A percentile compares a stretch with the other conserved stretches of the same genome.
Evolutionary conservation across 1,284 basidiomycete genomes (phyloP).

Genomic region (Rhodotorula sp.): DNA sequence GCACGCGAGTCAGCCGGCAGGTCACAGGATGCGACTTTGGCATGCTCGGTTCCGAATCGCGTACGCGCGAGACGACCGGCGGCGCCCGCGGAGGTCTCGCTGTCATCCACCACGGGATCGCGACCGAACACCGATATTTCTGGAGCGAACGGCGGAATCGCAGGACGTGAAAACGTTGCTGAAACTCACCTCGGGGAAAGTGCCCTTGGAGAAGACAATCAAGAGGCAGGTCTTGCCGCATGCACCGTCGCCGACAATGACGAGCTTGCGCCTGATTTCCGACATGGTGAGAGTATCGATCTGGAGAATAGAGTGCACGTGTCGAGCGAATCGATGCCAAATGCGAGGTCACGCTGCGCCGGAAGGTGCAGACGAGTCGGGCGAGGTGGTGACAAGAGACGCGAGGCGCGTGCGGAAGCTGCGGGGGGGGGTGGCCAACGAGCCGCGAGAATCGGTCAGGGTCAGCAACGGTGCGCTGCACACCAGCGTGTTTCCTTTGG

Average conservation of each 20-base stretch:
- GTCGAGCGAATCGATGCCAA: not conserved
- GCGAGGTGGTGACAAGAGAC: not conserved
- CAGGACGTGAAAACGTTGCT: not conserved
- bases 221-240: conserved; percentile 77
- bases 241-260: conserved; percentile 46
- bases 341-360: conserved; percentile 1
- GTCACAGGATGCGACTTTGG: not conserved
- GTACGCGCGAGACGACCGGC: too few relatives aligned
- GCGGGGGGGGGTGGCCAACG: too few relatives aligned
- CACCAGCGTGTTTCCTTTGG: too few relatives aligned
- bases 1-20: conserved; percentile 1
- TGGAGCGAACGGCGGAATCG: not conserved
- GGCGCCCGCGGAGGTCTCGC: too few relatives aligned
- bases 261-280: conserved; percentile 45
- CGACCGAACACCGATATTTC: too few relatives aligned
- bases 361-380: not conserved
- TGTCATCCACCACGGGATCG: too few relatives aligned
- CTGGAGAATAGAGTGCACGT: not conserved
- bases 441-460: too few relatives aligned
- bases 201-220: conserved; percentile 94
- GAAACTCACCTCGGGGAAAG: conserved; percentile 83
- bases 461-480: too few relatives aligned
- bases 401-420: too few relatives aligned
- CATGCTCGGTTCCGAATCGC: not conserved
- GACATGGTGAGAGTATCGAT: conserved; percentile 24